Evolutionary conservation across 768 basidiomycete species (phyloP).

Genomic region (Rhodosporidiobolus odoratus): DNA sequence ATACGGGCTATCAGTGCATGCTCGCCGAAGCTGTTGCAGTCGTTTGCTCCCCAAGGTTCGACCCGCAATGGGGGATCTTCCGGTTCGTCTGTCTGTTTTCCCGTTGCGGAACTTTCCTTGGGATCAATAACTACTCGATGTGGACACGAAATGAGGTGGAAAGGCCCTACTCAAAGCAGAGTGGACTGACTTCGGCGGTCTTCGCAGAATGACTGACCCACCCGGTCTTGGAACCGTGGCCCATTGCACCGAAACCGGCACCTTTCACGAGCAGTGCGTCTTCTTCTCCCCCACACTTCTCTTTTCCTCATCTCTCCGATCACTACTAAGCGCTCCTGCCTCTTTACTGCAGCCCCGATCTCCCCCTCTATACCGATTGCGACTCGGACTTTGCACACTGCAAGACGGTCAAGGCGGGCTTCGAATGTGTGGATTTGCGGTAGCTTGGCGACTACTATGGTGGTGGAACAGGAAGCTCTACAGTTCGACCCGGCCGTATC

Average conservation of each 20-base stretch:
- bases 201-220: conserved; percentile 84
- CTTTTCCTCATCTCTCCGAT: background rate
- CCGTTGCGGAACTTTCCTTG: background rate
- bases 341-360: conserved; percentile 16
- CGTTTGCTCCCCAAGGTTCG: conserved; percentile 76
- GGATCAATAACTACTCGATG: background rate
- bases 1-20: conserved; percentile 81
- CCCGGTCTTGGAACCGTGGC: conserved; percentile 70
- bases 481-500: no score
- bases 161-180: background rate
- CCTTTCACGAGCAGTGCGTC: conserved; percentile 80
- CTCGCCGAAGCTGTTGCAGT: conserved; percentile 88
- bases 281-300: background rate
- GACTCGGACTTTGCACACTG: conserved; percentile 84
- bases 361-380: conserved; percentile 43
- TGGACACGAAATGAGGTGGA: no score
- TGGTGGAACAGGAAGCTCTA: no score
- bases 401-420: conserved; percentile 58
- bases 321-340: background rate
- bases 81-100: conserved; percentile 4
- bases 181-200: background rate
- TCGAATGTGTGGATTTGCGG: conserved; percentile 83
- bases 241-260: conserved; percentile 62
- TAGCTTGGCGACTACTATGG: no score
- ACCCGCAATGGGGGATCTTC: conserved; percentile 58